Evolutionary conservation across 805 yeast species (phyloP), one percentile per base, ranked within the genome.

Genomic region (Candida koratica): DNA sequence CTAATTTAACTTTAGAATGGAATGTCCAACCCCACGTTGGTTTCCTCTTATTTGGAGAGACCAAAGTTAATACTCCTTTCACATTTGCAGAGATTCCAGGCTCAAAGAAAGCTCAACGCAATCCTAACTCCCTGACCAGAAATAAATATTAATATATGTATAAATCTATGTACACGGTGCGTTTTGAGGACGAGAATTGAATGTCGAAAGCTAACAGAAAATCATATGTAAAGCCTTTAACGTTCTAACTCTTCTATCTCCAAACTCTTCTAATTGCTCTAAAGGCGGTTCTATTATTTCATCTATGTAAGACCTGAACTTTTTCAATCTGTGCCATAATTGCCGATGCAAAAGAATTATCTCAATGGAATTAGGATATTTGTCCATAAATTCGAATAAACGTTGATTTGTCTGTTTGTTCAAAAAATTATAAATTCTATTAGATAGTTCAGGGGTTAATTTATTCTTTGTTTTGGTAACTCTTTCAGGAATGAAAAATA

Each of bases 21-120:
- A 89, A 89, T 55, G 72, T 90, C 30, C 97, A 90, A 62, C 98
- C 98, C 1, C 71, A 79, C 56, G 77, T 90, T 6, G 98, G 98
- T 9, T 77, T 87, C 0, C 61, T 90, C 44, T 55, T 78, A 0
- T 84, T 67, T 57, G 96, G 96, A 3, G 71, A 73, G 36, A 70
- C 71, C 9, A 41, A 41, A 12, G 45, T 61, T 5, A 39, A 39
- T 13, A 39, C 51, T 8, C 41, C 54, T 2, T 61, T 67, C 41
- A 46, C 46, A 17, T 67, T 67, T 54, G 67, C 61, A 4, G 41
- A 41, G 17, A 31, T 29, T 6, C 29, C 34, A 4, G 24, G 24
- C 6, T 20, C 26, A 6, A 31, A 31, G 28, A 31, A 31, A 15
- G 22, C 24, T 4, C 4, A 31, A 26, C 25, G 37, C 14, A 26